Evolutionary conservation across 163 green algal genomes (phyloP), one percentile per base, ranked within the genome.

Genomic region (Chlamydomonas reinhardtii): DNA sequence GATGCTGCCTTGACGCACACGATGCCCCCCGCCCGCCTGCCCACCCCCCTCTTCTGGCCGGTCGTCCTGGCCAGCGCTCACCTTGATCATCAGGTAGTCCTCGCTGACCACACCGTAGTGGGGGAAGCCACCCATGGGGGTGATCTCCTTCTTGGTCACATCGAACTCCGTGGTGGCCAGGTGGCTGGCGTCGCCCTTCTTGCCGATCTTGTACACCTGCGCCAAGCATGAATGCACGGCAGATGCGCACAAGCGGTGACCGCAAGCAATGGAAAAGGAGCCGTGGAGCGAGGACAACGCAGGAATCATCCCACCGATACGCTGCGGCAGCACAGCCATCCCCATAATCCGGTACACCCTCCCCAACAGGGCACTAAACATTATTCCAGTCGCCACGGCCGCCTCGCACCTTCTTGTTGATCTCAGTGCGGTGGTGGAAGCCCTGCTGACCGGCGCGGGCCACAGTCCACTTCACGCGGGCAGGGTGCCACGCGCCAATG

Each of bases 21-120:
- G 5, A 5, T 48, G 39, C 39, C 39, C 39, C 39, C 39, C 39
- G 39, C 39, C 5, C 39, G 39, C 39, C 39, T 48, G 39, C 39
- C 39, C 5, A 8, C 39, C n/a, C n/a, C n/a, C n/a, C n/a, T n/a
- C n/a, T n/a, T n/a, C n/a, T n/a, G n/a, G n/a, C 8, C 43, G 43
- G 43, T 11, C 43, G 11, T 54, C 43, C 43, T 11, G 8, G 8
- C 14, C 48, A 20, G 27, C 39, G 48, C 32, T 25, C 81, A 95
- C 95, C 97, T 99, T 99, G 93, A 99, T 94, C 96, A 99, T 99
- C 72, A 99, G 73, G 94, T 97, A 99, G 94, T 99, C 98, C 94
- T 99, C 97, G 74, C 93, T 95, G 81, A 99, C 92, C 3, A 98
- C 85, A 80, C 98, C 98, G 88, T 99, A 99, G 94, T 99, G 97